Conservation (phyloP, 768 basidiomycete genomes). For the Podaxis rugospora region DNA sequence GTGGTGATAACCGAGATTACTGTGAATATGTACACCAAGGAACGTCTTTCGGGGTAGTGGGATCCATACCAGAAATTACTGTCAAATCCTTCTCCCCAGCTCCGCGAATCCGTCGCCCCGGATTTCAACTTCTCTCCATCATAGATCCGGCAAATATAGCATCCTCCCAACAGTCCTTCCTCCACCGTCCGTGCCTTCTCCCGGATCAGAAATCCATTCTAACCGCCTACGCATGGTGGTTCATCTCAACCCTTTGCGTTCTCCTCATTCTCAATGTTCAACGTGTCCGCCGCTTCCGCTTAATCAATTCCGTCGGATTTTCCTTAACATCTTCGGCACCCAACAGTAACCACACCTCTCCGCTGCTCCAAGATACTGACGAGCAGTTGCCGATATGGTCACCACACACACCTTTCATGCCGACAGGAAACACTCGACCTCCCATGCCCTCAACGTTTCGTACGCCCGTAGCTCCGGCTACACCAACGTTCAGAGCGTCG, state of each 20-base stretch:
- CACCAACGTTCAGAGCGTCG: slow-evolving; percentile 8
- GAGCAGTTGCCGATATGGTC: slow-evolving; percentile 6
- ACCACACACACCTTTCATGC: slow-evolving; percentile 7
- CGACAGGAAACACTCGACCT: slow-evolving; percentile 1
- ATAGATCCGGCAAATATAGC: slow-evolving; percentile 33
- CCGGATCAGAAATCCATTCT: slow-evolving; percentile 68
- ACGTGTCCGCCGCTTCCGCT: slow-evolving; percentile 36
- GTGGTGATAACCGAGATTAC: slow-evolving; percentile 90
- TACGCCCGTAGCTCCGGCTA: slow-evolving; percentile 8
- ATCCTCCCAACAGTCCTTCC: slow-evolving; percentile 37
- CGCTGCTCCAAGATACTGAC: neutral
- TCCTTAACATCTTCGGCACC: slow-evolving; percentile 17
- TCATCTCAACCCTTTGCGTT: slow-evolving; percentile 62
- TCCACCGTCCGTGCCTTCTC: slow-evolving; percentile 71
- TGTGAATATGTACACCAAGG: slow-evolving; percentile 55
- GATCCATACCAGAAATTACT: slow-evolving; percentile 67
- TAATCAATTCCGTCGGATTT: slow-evolving; percentile 17
- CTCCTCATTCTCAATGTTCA: slow-evolving; percentile 48
- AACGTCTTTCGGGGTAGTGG: slow-evolving; percentile 16
- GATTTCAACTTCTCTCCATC: slow-evolving; percentile 80
- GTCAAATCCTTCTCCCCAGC: slow-evolving; percentile 84
- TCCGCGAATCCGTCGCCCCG: slow-evolving; percentile 67
- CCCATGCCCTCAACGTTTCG: slow-evolving; percentile 11
- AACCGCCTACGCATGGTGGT: slow-evolving; percentile 18
- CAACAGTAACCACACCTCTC: neutral